Percentiles rank a stretch among this genome's conserved stretches.
Conservation (phyloP, 495 filamentous ascomycete genomes). For the Cairneyella variabilis region DNA sequence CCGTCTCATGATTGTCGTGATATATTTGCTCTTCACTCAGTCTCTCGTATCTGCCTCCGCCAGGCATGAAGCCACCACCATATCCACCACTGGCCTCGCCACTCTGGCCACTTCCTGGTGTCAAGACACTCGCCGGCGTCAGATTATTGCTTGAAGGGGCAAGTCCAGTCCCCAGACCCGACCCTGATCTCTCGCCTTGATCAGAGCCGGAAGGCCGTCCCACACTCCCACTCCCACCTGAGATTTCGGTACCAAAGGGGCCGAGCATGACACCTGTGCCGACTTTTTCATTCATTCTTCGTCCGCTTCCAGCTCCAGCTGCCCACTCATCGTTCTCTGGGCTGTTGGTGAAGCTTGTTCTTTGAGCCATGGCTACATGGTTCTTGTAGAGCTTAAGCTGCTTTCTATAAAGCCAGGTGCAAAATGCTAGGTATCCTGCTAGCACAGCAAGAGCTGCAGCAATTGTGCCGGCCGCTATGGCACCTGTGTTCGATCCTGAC, state of each 20-base stretch:
- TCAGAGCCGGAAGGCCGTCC: not conserved
- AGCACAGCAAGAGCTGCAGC: slow-evolving; percentile 56
- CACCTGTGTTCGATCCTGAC: slow-evolving; percentile 45
- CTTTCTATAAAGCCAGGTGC: slow-evolving; percentile 64
- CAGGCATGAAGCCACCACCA: slow-evolving; percentile 7
- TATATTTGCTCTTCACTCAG: no score
- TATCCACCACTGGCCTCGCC: not conserved
- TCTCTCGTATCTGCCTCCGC: slow-evolving; percentile 12
- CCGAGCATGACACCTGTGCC: slow-evolving; percentile 12
- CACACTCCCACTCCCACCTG: slow-evolving; percentile 6
- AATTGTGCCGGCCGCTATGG: slow-evolving; percentile 61
- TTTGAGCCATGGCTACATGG: slow-evolving; percentile 55
- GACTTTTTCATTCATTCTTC: not conserved
- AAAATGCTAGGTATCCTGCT: slow-evolving; percentile 64
- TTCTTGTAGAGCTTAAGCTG: slow-evolving; percentile 58
- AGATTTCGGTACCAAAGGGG: slow-evolving; percentile 19
- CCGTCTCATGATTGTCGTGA: slow-evolving; percentile 11
- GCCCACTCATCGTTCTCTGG: slow-evolving; percentile 4
- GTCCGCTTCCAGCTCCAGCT: slow-evolving; percentile 15
- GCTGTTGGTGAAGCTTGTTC: slow-evolving; percentile 19
- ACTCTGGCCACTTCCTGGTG: slow-evolving; percentile 7
- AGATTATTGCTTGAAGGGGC: not conserved
- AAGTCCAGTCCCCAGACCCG: slow-evolving; percentile 13
- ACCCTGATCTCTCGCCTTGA: not conserved
- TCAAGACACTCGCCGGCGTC: slow-evolving; percentile 5